A percentile compares a stretch with the other conserved stretches of the same genome.
Evolutionary conservation across 345 rosid genomes (phyloP).

Genomic region (Populus alba): DNA sequence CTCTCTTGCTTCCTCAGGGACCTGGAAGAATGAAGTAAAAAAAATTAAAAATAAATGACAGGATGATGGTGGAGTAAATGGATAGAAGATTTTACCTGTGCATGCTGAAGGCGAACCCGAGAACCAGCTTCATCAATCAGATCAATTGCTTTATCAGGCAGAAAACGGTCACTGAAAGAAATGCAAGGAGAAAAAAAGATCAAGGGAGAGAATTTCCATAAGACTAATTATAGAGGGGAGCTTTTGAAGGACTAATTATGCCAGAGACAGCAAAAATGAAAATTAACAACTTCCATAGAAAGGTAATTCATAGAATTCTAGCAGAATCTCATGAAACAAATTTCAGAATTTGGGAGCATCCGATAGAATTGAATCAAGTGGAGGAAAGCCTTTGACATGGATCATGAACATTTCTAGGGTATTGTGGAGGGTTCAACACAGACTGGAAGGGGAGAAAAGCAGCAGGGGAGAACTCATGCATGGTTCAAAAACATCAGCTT

Average conservation of each 20-base stretch:
- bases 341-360: neutral
- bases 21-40: slow-evolving; percentile 35
- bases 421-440: neutral
- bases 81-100: slow-evolving; percentile 52
- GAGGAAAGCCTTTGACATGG: neutral
- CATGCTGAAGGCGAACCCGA: slow-evolving; percentile 94
- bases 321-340: neutral
- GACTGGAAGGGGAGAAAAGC: neutral
- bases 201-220: neutral
- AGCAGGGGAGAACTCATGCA: neutral
- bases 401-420: neutral
- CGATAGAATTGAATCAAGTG: neutral
- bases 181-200: neutral
- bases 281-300: neutral
- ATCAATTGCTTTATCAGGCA: slow-evolving; percentile 98
- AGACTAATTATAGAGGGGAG: neutral
- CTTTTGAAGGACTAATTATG: neutral
- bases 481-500: neutral
- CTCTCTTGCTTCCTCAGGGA: slow-evolving; percentile 98
- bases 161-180: slow-evolving; percentile 79
- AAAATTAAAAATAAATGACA: neutral
- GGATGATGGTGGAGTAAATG: neutral
- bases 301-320: neutral
- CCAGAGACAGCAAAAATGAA: neutral
- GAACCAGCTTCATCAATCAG: slow-evolving; percentile 99